These are phyloP conservation scores for Cladosporium velox DNA, from an alignment of 2,329 filamentous ascomycete species.

Conservation along the genomic window DNA sequence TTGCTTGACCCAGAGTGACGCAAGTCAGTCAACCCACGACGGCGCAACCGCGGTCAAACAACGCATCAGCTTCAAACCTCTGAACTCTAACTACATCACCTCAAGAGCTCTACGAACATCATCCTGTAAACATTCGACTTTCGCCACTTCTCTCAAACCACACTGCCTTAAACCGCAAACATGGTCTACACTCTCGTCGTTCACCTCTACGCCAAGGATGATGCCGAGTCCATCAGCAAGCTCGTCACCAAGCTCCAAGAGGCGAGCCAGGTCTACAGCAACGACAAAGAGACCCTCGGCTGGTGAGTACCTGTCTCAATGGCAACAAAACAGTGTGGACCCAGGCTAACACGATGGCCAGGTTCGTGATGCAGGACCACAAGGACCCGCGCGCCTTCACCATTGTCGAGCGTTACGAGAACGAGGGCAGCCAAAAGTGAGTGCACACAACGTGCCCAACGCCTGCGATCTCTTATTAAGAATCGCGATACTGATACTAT, in stretches of 20 bases:
- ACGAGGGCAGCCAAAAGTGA: constrained; percentile 57
- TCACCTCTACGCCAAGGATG: constrained; percentile 69
- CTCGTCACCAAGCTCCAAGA: constrained; percentile 73
- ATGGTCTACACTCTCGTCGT: constrained; percentile 72
- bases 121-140: background rate
- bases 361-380: constrained; percentile 77
- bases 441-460: constrained; percentile 30
- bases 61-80: constrained; percentile 17
- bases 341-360: constrained; percentile 35
- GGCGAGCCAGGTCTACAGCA: constrained; percentile 70
- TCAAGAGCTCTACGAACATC: constrained; percentile 9
- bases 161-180: constrained; percentile 29
- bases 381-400: constrained; percentile 70
- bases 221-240: constrained; percentile 64
- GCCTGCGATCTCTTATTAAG: background rate
- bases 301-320: constrained; percentile 30
- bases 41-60: constrained; percentile 20
- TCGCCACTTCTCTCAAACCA: background rate
- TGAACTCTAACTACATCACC: constrained; percentile 17
- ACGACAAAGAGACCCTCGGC: constrained; percentile 65
- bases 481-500: background rate
- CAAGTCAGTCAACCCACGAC: constrained; percentile 9
- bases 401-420: constrained; percentile 72
- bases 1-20: constrained; percentile 14
- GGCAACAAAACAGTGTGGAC: background rate